Evolutionary conservation across 75 land plant species (phyloP), one percentile per base, ranked within the genome.

Genomic region (Cunninghamia lanceolata): DNA sequence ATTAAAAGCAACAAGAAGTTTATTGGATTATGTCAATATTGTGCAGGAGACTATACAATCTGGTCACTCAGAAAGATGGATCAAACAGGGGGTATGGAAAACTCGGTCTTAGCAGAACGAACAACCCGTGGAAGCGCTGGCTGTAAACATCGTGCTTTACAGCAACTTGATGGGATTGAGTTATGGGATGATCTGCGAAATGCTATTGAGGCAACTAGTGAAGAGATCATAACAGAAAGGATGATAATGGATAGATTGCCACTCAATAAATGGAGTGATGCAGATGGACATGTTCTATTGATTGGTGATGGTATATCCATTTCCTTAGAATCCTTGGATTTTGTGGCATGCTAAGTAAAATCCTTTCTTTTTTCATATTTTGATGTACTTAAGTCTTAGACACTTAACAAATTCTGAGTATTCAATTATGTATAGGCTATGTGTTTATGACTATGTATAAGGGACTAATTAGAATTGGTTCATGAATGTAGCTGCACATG

Each of bases 401-500:
- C 75, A 71, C 3, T 71, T 32, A 32, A 14, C 14, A 71, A 71
- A 71, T 15, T 71, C 15, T 8, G 16, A 9, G 36, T 34, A 34
- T 71, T 34, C 36, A 30, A 71, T 71, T 2, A 32, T 9, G 75
- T 32, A 34, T 32, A 71, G 75, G 36, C 15, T 30, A 8, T 63
- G 68, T 63, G 28, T 63, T 25, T 32, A 11, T 71, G 15, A 30
- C 36, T 32, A 32, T 34, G 2, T 13, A 71, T 32, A 34, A 34
- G 15, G 75, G 3, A 34, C 36, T 32, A 10, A 30, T 32, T 25
- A 63, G 34, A 11, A 4, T 10, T 32, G 7, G 36, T 71, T 71
- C 36, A 71, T 71, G 36, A 13, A 13, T 71, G 75, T 83, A 87
- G 90, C 89, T 79, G 86, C 89, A 38, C 90, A 88, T 54, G 89